A percentile compares a stretch with the other conserved stretches of the same genome.
phyloP scores from a whole-genome alignment of 1,284 basidiomycete genomes.

The Puccinia hordei region DNA sequence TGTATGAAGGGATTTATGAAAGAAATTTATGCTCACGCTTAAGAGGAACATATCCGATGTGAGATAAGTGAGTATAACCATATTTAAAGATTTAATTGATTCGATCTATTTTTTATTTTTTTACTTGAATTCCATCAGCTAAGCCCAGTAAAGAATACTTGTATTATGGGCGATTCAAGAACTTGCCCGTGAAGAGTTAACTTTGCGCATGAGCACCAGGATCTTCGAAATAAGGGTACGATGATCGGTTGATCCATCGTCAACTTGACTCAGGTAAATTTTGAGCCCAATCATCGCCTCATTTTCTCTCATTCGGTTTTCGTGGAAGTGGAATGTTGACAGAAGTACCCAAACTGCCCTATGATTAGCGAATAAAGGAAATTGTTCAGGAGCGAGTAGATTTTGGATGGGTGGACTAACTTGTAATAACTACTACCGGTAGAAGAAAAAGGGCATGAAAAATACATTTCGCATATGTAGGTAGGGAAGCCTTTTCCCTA shows the following conservation, averaged over 20 bases:
- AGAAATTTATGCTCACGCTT: neutral
- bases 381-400: neutral
- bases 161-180: neutral
- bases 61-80: constrained; percentile 5
- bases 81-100: neutral
- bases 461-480: neutral
- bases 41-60: neutral
- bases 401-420: neutral
- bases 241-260: neutral
- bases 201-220: neutral
- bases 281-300: neutral
- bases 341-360: neutral
- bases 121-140: neutral
- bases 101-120: neutral
- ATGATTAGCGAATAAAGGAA: neutral
- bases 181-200: neutral
- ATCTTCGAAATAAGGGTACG: neutral
- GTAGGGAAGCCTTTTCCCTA: constrained; percentile 1
- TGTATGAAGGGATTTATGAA: neutral
- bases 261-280: neutral
- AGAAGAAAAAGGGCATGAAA: constrained; percentile 12
- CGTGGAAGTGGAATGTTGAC: neutral
- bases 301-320: neutral
- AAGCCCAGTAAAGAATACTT: neutral
- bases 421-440: neutral